These are phyloP conservation scores for Didymosphaeria variabile DNA, from an alignment of 2,329 filamentous ascomycete genomes.

Conservation along the genomic window DNA sequence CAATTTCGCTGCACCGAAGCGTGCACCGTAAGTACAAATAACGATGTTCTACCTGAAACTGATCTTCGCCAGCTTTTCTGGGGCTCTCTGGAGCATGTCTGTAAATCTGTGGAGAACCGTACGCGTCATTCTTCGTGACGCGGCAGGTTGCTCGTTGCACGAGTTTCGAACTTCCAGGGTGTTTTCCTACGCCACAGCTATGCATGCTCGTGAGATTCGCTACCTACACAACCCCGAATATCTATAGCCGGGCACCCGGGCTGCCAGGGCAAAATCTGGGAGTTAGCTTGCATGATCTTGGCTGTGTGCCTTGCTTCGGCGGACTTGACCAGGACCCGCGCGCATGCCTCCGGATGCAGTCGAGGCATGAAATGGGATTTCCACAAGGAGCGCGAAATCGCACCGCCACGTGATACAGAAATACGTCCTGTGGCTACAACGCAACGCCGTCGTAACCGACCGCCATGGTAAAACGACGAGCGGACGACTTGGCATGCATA, in stretches of 20 bases:
- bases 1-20: not conserved
- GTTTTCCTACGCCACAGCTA: not conserved
- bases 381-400: not conserved
- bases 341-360: no score
- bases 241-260: no score
- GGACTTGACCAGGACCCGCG: not conserved
- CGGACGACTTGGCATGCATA: slow-evolving; percentile 3
- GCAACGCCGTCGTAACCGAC: not conserved
- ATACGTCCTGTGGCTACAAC: not conserved
- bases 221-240: no score
- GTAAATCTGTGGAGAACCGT: not conserved
- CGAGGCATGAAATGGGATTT: not conserved
- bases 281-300: not conserved
- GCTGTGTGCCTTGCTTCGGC: slow-evolving; percentile 1
- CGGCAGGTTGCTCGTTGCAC: not conserved
- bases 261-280: not conserved
- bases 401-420: slow-evolving; percentile 10
- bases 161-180: not conserved
- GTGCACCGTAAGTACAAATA: not conserved
- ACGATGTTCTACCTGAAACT: not conserved
- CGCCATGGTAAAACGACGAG: not conserved
- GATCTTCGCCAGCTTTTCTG: not conserved
- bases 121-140: not conserved
- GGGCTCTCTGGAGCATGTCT: not conserved
- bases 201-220: not conserved